phyloP scores from a whole-genome alignment of 768 basidiomycete species.

The Lactifluus subvellereus region DNA sequence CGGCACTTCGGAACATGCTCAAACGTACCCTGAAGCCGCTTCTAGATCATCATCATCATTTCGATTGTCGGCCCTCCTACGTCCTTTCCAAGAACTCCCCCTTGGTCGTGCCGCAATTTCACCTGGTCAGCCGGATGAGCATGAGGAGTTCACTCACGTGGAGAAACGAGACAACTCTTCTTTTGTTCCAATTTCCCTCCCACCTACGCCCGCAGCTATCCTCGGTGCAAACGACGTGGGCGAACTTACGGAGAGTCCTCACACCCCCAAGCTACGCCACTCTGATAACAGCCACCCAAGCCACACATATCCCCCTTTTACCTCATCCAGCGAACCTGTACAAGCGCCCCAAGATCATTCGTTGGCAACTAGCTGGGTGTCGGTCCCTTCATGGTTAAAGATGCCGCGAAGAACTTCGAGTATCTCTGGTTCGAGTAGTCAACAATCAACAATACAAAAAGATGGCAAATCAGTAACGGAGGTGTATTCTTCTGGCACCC shows the following conservation, averaged over 20 bases:
- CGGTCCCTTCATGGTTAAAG: constrained; percentile 24
- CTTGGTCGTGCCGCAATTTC: constrained; percentile 31
- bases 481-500: constrained; percentile 35
- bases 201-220: background rate
- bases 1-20: constrained; percentile 7
- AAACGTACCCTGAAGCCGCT: constrained; percentile 33
- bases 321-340: constrained; percentile 5
- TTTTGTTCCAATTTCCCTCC: constrained; percentile 39
- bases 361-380: constrained; percentile 22
- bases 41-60: constrained; percentile 41
- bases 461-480: constrained; percentile 22
- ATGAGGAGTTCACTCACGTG: constrained; percentile 71
- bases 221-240: background rate
- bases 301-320: constrained; percentile 23
- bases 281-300: constrained; percentile 1
- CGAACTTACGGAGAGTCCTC: constrained; percentile 1
- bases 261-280: constrained; percentile 4
- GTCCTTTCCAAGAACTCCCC: constrained; percentile 60
- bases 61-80: constrained; percentile 57
- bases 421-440: background rate
- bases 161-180: constrained; percentile 45
- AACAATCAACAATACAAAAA: background rate
- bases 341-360: constrained; percentile 14
- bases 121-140: constrained; percentile 34
- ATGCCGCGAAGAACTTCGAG: constrained; percentile 17